Conservation (phyloP, 169 alveolate genomes). For the Eimeria maxima region DNA sequence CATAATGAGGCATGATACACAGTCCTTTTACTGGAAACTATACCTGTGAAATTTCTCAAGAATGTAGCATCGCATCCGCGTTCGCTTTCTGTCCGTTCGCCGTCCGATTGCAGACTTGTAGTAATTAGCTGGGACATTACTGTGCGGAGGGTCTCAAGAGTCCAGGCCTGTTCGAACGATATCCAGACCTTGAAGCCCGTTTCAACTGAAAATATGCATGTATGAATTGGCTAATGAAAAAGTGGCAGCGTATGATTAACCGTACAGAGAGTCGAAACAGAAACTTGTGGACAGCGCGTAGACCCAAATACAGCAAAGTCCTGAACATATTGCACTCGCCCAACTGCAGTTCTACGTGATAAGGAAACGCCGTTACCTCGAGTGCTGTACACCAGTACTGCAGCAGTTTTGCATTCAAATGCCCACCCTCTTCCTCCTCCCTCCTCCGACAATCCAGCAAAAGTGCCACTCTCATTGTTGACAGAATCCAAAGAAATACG, state of each 20-base stretch:
- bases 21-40: not conserved
- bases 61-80: not conserved
- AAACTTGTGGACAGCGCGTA: slow-evolving; percentile 27
- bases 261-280: slow-evolving; percentile 55
- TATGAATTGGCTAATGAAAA: not conserved
- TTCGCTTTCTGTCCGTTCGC: not conserved
- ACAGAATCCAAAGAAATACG: no score
- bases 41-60: slow-evolving; percentile 32
- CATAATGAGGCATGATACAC: not conserved
- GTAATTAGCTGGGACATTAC: slow-evolving; percentile 50
- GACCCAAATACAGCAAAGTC: slow-evolving; percentile 58
- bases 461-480: slow-evolving; percentile 39
- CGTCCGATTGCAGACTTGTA: not conserved
- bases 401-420: slow-evolving; percentile 33
- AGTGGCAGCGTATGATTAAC: not conserved
- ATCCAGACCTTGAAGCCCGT: slow-evolving; percentile 54
- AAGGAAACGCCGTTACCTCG: not conserved
- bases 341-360: no score
- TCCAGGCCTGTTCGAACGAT: slow-evolving; percentile 29
- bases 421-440: slow-evolving; percentile 10
- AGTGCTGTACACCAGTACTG: slow-evolving; percentile 70
- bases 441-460: slow-evolving; percentile 55
- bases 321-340: not conserved
- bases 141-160: slow-evolving; percentile 39
- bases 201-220: not conserved